Base-by-base conservation (phyloP, 1,284 basidiomycete species). In the Moesziomyces antarcticus region DNA sequence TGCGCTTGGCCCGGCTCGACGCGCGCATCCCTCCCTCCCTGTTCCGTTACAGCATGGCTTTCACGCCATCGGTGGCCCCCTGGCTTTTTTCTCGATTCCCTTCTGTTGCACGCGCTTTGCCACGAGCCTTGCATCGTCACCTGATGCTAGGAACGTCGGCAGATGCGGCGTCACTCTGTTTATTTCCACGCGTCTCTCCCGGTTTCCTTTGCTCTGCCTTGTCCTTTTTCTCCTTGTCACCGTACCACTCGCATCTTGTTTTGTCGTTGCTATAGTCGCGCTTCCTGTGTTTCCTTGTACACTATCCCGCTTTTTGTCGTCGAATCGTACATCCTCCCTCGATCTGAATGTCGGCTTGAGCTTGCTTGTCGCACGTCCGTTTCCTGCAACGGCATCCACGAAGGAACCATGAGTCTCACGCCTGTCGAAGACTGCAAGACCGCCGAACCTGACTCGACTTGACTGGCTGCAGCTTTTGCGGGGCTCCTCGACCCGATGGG, bases 191-290 rank as follows among this genome's bases (percentile, higher is more conserved):
- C 40, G 49, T 44, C 13, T 27, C 18, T 22, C 33, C 42, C 33
- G 9, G 9, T 27, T 30, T 14, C 22, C 13, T 42, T 21, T 50
- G 51, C 49, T 57, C 44, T 58, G 42, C 57, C 22, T 43, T 52
- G 45, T 37, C 42, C 8, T 13, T 24, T 24, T 53, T 40, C 27
- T 40, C 6, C 21, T 35, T 18, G 50, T 60, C 50, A 60, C 57
- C 57, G 57, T 53, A 25, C 37, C 37, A 21, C 24, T 43, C 40
- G 56, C 56, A 59, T 33, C 22, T 58, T 43, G 25, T 46, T 35
- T 25, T 24, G 43, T 52, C 24, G 8, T 35, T 10, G 27, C 37
- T 40, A 18, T 40, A 40, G 37, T 40, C 37, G 16, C 37, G 37
- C 37, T 40, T 18, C 37, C 16, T 18, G 13, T 18, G 37, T 40